Percentiles rank a stretch among this genome's conserved stretches.
Evolutionary conservation across 257 asterid genomes (phyloP).

Genomic region (Oldenlandia corymbosa): DNA sequence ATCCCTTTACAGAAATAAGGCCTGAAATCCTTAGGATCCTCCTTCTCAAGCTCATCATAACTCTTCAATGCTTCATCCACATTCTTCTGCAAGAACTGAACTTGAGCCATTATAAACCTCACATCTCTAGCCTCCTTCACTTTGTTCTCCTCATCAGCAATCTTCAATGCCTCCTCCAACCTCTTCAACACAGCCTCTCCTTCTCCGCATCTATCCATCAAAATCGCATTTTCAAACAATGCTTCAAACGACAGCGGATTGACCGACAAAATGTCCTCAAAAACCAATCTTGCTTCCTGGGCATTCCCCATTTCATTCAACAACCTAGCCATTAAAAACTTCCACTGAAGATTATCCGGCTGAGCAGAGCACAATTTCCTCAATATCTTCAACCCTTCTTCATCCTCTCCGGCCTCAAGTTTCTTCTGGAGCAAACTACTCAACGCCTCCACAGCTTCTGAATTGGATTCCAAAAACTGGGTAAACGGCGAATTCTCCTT

Average conservation of each 20-base stretch:
- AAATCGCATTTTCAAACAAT: constrained; percentile 61
- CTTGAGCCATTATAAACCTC: constrained; percentile 75
- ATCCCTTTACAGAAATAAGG: constrained; percentile 88
- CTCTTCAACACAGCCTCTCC: constrained; percentile 54
- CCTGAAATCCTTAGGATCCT: constrained; percentile 80
- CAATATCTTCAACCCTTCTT: constrained; percentile 50
- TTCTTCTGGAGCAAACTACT: constrained; percentile 53
- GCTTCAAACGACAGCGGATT: constrained; percentile 61
- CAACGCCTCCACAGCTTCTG: constrained; percentile 51
- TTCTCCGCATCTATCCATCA: constrained; percentile 78
- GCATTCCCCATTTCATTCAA: constrained; percentile 57
- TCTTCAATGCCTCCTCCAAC: constrained; percentile 51
- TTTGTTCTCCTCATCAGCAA: constrained; percentile 61
- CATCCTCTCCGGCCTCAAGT: constrained; percentile 65
- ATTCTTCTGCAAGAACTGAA: constrained; percentile 73
- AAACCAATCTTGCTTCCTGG: constrained; percentile 49
- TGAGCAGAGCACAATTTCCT: constrained; percentile 45
- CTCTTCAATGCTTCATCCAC: constrained; percentile 73
- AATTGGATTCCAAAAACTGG: constrained; percentile 39
- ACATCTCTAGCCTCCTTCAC: constrained; percentile 71
- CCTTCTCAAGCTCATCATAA: constrained; percentile 63
- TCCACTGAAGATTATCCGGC: constrained; percentile 67
- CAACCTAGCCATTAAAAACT: constrained; percentile 55
- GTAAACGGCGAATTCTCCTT: constrained; percentile 38
- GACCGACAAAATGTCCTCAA: constrained; percentile 45